Evolutionary conservation across 2,329 filamentous ascomycete genomes (phyloP).

Genomic region (Scortechinia acanthostroma): DNA sequence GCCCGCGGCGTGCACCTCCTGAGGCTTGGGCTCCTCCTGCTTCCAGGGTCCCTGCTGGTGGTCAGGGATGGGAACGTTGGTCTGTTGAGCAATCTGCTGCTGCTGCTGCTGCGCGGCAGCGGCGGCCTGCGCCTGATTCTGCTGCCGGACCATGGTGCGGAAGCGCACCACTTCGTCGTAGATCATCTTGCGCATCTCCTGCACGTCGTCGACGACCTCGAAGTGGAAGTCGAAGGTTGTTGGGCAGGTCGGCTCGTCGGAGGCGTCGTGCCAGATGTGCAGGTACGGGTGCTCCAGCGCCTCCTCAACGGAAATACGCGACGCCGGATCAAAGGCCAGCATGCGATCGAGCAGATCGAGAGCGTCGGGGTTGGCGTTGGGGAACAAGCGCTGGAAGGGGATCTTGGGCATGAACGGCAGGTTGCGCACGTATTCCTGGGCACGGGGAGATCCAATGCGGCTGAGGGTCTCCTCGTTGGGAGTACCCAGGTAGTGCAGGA

Average conservation of each 20-base stretch:
- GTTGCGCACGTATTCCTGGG: conserved; percentile 97
- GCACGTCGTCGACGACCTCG: conserved; percentile 91
- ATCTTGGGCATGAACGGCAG: conserved; percentile 91
- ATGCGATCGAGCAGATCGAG: conserved; percentile 93
- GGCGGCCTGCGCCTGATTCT: conserved; percentile 24
- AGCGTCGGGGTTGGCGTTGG: conserved; percentile 88
- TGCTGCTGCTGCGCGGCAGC: conserved; percentile 19
- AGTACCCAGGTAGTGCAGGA: conserved; percentile 93
- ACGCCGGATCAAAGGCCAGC: conserved; percentile 92
- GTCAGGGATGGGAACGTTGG: conserved; percentile 54
- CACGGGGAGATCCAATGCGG: conserved; percentile 88
- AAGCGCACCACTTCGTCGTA: conserved; percentile 88
- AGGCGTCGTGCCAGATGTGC: conserved; percentile 96
- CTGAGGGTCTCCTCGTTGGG: conserved; percentile 90
- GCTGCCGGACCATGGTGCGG: conserved; percentile 48
- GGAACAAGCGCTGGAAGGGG: conserved; percentile 80
- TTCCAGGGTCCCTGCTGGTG: conserved; percentile 42
- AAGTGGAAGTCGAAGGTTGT: conserved; percentile 97
- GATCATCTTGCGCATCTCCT: conserved; percentile 94
- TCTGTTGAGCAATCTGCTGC: conserved; percentile 27
- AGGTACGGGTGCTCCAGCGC: conserved; percentile 95
- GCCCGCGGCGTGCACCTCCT: conserved; percentile 31
- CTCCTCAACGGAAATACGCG: conserved; percentile 87
- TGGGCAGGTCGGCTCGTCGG: conserved; percentile 88
- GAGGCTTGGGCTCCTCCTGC: conserved; percentile 55